Percentiles rank a stretch among this genome's conserved stretches.
These are phyloP conservation scores for Cryptosporidium parvum DNA, from an alignment of 169 alveolate genomes.

Conservation along the genomic window DNA sequence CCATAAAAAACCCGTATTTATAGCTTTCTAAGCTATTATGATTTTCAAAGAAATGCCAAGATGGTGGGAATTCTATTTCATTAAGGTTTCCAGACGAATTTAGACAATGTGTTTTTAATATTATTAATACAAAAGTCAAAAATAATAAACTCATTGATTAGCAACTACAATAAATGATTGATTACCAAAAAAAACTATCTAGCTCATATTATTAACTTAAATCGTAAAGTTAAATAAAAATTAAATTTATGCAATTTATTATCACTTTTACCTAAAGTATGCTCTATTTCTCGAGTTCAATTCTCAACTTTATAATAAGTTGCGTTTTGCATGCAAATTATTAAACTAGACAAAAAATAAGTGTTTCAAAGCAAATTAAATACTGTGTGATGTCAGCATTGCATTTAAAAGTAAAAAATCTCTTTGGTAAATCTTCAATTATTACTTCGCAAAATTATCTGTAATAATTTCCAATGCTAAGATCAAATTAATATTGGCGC, in stretches of 20 bases:
- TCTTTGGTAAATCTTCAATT: too few relatives aligned
- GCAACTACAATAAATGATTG: neutral
- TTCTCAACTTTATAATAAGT: neutral
- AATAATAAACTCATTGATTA: slow-evolving; percentile 11
- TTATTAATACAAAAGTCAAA: slow-evolving; percentile 2
- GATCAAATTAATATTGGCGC: slow-evolving; percentile 26
- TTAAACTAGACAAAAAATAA: neutral
- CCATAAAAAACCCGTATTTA: slow-evolving; percentile 49
- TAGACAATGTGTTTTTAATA: neutral
- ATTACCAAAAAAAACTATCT: neutral
- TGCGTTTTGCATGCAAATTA: slow-evolving; percentile 15
- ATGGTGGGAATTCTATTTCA: slow-evolving; percentile 68
- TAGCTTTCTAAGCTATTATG: slow-evolving; percentile 55
- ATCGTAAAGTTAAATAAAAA: neutral
- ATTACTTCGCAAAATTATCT: neutral
- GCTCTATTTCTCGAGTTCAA: slow-evolving; percentile 33
- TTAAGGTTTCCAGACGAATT: neutral
- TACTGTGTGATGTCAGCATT: too few relatives aligned
- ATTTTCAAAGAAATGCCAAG: slow-evolving; percentile 76
- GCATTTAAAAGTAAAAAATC: too few relatives aligned
- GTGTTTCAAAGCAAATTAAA: neutral
- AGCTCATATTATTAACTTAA: neutral
- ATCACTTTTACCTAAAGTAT: slow-evolving; percentile 16
- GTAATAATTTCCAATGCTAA: neutral
- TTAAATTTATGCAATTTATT: neutral